These are phyloP conservation scores for Brassica cretica DNA, from an alignment of 345 rosid genomes.

Conservation along the genomic window DNA sequence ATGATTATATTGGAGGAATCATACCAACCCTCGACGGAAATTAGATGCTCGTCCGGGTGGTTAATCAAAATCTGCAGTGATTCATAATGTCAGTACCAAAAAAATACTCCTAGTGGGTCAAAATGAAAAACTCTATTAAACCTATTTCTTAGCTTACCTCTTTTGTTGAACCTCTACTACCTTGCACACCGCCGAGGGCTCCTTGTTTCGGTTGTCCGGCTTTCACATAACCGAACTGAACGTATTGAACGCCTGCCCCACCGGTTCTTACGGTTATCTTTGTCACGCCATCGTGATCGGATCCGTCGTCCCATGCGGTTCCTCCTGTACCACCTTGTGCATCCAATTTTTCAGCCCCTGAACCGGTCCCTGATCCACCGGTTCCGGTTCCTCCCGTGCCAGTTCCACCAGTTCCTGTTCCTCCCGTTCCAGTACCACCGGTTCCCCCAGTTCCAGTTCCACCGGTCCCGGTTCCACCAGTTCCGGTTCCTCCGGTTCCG, in stretches of 20 bases:
- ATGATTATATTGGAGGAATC: slow-evolving; percentile 11
- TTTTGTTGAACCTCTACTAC: not conserved
- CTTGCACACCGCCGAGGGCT: slow-evolving; percentile 5
- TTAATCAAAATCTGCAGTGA: slow-evolving; percentile 14
- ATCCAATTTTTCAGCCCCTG: slow-evolving; percentile 8
- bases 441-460: not conserved
- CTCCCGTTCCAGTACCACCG: not conserved
- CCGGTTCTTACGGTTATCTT: slow-evolving; percentile 15
- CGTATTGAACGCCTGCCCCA: not conserved
- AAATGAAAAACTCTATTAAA: not conserved
- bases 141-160: slow-evolving; percentile 1
- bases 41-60: slow-evolving; percentile 24
- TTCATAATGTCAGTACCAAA: not conserved
- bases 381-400: not conserved
- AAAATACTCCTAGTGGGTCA: not conserved
- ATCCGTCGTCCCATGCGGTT: slow-evolving; percentile 34
- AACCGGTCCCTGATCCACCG: not conserved
- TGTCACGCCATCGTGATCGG: slow-evolving; percentile 31
- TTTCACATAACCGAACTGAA: slow-evolving; percentile 31
- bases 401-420: not conserved
- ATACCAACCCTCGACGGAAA: slow-evolving; percentile 33
- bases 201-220: slow-evolving; percentile 15
- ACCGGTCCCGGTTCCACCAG: not conserved
- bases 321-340: slow-evolving; percentile 36
- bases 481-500: not conserved